Base-by-base conservation (phyloP, 2,329 filamentous ascomycete species). In the Penicillium janthinellum region DNA sequence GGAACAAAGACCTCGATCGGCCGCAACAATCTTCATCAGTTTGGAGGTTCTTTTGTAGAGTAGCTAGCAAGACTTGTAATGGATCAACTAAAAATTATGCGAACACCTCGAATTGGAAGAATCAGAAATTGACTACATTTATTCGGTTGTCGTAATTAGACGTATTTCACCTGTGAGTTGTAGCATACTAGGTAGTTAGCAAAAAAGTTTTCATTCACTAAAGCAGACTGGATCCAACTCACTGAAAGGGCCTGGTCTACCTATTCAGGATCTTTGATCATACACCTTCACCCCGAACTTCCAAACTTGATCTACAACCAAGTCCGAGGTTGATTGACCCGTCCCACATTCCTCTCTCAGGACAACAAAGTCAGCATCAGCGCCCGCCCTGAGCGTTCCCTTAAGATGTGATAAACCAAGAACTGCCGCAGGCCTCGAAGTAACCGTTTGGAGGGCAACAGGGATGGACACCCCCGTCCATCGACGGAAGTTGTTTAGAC, bases 401-500 rank as follows among this genome's bases (percentile, higher is more conserved):
- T 95, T 95, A 52, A 83, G 74, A 11, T 81, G 82, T 53, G 86
- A 77, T 44, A 93, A 70, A 0, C 89, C 89, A 17, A 95, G 78
- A 89, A 95, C 91, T 50, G 82, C 83, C 1, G 91, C 90, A 0
- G 91, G 91, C 0, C 90, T 92, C 37, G 84, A 80, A 0, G 91
- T 95, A 34, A 93, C 91, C 8, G 90, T 85, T 63, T 84, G 85
- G 48, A 95, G 76, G 1, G 88, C 90, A 70, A 88, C 83, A 0
- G 89, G 85, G 38, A 93, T 83, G 38, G 82, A 83, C 5, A 86
- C 84, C 14, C 88, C 89, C 1, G 88, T 88, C 88, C 89, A 94
- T 59, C 83, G 84, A 66, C 91, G 80, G 73, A 95, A 93, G 75
- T 95, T 95, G 71, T 87, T 89, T 56, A 93, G 86, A 68, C 91